A percentile compares a stretch with the other conserved stretches of the same genome.
Evolutionary conservation across 1,284 basidiomycete species (phyloP).

Genomic region (Coriolopsis trogii): DNA sequence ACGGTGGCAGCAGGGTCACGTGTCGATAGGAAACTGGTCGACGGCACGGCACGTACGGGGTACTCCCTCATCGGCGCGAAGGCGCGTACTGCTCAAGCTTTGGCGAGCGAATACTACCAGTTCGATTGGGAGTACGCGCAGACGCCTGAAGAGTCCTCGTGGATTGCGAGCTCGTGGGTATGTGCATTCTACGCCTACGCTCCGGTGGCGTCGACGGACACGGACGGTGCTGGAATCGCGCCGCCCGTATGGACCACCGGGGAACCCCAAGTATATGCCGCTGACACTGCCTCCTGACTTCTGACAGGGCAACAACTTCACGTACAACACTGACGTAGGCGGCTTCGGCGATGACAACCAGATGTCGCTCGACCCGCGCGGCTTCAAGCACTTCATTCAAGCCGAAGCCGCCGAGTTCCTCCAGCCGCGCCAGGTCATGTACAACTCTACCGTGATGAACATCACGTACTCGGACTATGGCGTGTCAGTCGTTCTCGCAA

Average conservation of each 20-base stretch:
- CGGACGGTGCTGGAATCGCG: too few relatives aligned
- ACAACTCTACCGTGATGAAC: constrained; percentile 54
- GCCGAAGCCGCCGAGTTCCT: constrained; percentile 59
- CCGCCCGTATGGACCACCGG: neutral
- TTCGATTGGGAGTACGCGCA: constrained; percentile 59
- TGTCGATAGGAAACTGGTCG: constrained; percentile 39
- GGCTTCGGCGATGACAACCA: constrained; percentile 61
- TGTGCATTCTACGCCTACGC: constrained; percentile 3
- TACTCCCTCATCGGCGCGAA: constrained; percentile 50
- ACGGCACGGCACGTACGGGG: constrained; percentile 50
- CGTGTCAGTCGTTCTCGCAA: constrained; percentile 43
- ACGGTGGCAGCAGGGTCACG: constrained; percentile 39
- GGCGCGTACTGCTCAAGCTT: constrained; percentile 46
- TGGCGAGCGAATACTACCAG: constrained; percentile 58
- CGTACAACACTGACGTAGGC: constrained; percentile 54
- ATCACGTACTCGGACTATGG: constrained; percentile 51
- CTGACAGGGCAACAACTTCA: constrained; percentile 62
- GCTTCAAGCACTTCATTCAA: constrained; percentile 58
- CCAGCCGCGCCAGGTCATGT: constrained; percentile 44
- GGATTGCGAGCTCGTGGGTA: constrained; percentile 65
- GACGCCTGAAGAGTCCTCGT: constrained; percentile 62
- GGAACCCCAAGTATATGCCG: neutral
- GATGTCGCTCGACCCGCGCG: constrained; percentile 61
- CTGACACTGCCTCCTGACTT: neutral
- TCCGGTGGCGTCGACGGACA: too few relatives aligned